Evolutionary conservation across 2,329 filamentous ascomycete genomes (phyloP).

Genomic region (Fusarium torreyae): DNA sequence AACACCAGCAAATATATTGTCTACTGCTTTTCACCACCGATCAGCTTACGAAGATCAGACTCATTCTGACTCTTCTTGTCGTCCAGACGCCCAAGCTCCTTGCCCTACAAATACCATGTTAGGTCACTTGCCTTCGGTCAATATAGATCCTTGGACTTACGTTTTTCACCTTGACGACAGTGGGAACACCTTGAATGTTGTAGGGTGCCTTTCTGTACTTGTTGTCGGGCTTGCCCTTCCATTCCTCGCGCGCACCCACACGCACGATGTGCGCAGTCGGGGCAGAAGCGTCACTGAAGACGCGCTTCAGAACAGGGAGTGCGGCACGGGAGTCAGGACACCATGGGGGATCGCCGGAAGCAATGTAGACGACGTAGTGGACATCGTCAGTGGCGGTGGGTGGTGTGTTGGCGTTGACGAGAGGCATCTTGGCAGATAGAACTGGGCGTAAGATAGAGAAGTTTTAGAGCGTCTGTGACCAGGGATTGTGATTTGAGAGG

Average conservation of each 20-base stretch:
- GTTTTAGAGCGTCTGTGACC: not conserved
- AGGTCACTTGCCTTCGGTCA: not conserved
- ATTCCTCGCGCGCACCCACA: conserved; percentile 46
- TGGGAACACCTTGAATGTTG: conserved; percentile 49
- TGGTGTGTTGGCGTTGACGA: conserved; percentile 46
- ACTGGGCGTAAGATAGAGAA: not conserved
- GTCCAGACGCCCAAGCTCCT: conserved; percentile 47
- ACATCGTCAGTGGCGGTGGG: conserved; percentile 43
- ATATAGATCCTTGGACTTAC: conserved; percentile 23
- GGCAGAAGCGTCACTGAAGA: conserved; percentile 45
- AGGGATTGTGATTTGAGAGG: not conserved
- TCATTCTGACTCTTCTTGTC: conserved; percentile 50
- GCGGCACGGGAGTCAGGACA: conserved; percentile 51
- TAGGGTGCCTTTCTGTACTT: conserved; percentile 49
- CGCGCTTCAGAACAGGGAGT: conserved; percentile 43
- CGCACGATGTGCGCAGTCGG: conserved; percentile 49
- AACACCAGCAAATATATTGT: not conserved
- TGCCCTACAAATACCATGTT: conserved; percentile 25
- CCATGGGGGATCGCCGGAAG: conserved; percentile 51
- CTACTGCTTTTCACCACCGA: not conserved
- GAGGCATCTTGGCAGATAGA: conserved; percentile 44
- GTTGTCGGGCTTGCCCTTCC: conserved; percentile 46
- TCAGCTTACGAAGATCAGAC: conserved; percentile 45
- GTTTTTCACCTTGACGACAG: conserved; percentile 47
- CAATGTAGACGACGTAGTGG: conserved; percentile 53